These are phyloP conservation scores for Xylaria castorea DNA, from an alignment of 495 filamentous ascomycete genomes.

Conservation along the genomic window DNA sequence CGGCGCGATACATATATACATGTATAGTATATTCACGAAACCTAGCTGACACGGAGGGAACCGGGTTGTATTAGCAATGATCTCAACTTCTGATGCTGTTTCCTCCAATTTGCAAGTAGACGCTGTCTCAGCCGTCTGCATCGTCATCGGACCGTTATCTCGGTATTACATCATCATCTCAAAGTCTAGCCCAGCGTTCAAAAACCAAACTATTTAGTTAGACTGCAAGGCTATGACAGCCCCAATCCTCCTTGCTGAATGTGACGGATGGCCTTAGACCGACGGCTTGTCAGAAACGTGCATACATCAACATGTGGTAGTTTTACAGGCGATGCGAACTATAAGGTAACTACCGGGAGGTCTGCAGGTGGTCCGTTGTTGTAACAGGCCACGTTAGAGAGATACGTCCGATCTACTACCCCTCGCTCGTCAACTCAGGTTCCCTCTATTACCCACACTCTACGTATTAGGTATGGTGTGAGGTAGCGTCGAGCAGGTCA, in stretches of 20 bases:
- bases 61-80: neutral
- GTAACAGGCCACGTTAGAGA: slow-evolving; percentile 20
- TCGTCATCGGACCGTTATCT: neutral
- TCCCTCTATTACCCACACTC: slow-evolving; percentile 20
- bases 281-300: slow-evolving; percentile 5
- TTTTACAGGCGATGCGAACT: neutral
- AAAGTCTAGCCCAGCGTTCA: neutral
- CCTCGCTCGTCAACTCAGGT: slow-evolving; percentile 17
- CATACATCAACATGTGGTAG: neutral
- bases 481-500: neutral
- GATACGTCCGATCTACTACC: slow-evolving; percentile 19
- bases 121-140: neutral
- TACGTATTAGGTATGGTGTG: neutral
- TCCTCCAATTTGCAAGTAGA: neutral
- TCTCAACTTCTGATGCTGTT: neutral
- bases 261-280: neutral
- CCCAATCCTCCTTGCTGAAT: neutral
- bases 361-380: slow-evolving; percentile 12
- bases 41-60: neutral
- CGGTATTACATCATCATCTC: slow-evolving; percentile 5
- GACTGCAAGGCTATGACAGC: slow-evolving; percentile 12
- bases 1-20: neutral
- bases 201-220: neutral
- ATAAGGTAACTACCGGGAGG: neutral
- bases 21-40: slow-evolving; percentile 1